phyloP scores from a whole-genome alignment of 371 early-diverging fungal species.

The Sporodiniella umbellata region DNA sequence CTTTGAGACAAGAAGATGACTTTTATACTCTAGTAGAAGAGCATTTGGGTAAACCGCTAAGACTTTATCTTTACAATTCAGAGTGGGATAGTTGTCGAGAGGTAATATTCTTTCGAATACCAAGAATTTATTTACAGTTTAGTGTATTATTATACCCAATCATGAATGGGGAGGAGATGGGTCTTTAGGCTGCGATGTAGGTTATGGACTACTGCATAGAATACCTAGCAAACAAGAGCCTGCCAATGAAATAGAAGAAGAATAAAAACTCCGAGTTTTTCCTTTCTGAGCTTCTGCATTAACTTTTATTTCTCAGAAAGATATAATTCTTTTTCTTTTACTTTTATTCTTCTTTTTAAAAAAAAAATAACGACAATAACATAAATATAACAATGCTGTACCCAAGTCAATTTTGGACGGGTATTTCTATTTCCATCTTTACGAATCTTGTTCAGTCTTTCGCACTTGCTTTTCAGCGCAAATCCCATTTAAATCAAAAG shows the following conservation, averaged over 20 bases:
- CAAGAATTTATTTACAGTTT: neutral
- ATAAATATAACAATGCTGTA: neutral
- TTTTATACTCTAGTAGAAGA: slow-evolving; percentile 58
- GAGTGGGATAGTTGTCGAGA: slow-evolving; percentile 65
- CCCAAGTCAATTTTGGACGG: slow-evolving; percentile 33
- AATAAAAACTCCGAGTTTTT: too few relatives aligned
- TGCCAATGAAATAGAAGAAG: slow-evolving; percentile 1
- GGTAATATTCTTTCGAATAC: slow-evolving; percentile 23
- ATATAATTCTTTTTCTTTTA: neutral
- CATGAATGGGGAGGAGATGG: slow-evolving; percentile 73
- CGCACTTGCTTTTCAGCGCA: slow-evolving; percentile 71
- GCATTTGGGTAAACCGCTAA: slow-evolving; percentile 52
- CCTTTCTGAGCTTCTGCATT: too few relatives aligned
- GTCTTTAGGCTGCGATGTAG: slow-evolving; percentile 68
- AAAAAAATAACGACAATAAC: too few relatives aligned
- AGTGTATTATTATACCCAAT: slow-evolving; percentile 66
- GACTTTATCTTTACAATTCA: slow-evolving; percentile 61
- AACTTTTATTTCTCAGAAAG: neutral
- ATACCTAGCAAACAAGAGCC: slow-evolving; percentile 17
- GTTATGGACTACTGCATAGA: slow-evolving; percentile 49
- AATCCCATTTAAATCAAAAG: slow-evolving; percentile 57
- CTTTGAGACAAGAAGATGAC: slow-evolving; percentile 56
- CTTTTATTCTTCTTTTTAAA: slow-evolving; percentile 1
- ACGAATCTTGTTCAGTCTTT: slow-evolving; percentile 54
- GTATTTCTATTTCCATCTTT: slow-evolving; percentile 35